Evolutionary conservation across 192 early-diverging fungal species (phyloP).

Genomic region (Chytriomyces hyalinus): DNA sequence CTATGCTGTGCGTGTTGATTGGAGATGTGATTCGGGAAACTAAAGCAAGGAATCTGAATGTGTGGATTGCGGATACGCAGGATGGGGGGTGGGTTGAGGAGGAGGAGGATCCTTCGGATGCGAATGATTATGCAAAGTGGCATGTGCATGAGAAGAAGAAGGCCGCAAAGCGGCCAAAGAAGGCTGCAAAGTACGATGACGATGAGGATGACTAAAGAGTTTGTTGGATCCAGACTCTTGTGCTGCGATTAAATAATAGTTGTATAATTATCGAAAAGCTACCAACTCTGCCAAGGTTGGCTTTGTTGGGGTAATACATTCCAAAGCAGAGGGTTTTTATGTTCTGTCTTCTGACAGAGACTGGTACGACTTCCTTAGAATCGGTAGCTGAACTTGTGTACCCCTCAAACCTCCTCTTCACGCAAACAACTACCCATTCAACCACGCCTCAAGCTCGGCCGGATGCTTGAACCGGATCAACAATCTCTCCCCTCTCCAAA

Average conservation of each 20-base stretch:
- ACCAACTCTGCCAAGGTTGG: too few relatives aligned
- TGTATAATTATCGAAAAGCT: background rate
- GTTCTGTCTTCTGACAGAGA: too few relatives aligned
- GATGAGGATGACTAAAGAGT: background rate
- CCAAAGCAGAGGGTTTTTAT: background rate
- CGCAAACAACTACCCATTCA: background rate
- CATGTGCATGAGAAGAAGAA: constrained; percentile 1
- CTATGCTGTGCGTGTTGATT: constrained; percentile 20
- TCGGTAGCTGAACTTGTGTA: too few relatives aligned
- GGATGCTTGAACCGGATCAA: constrained; percentile 34
- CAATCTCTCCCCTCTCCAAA: constrained; percentile 33
- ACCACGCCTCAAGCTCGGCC: constrained; percentile 21
- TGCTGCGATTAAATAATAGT: background rate
- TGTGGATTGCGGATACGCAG: constrained; percentile 22
- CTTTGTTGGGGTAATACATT: background rate
- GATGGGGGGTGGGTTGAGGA: constrained; percentile 36
- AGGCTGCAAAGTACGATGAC: constrained; percentile 9
- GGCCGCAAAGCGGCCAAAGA: constrained; percentile 12
- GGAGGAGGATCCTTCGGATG: constrained; percentile 21
- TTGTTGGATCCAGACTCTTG: background rate
- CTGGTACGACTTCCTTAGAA: too few relatives aligned
- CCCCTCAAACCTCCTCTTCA: too few relatives aligned
- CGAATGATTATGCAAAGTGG: constrained; percentile 7
- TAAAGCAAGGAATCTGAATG: constrained; percentile 5
- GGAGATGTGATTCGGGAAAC: constrained; percentile 22